phyloP scores from a whole-genome alignment of 805 yeast genomes.

The Ogataea saltuana region DNA sequence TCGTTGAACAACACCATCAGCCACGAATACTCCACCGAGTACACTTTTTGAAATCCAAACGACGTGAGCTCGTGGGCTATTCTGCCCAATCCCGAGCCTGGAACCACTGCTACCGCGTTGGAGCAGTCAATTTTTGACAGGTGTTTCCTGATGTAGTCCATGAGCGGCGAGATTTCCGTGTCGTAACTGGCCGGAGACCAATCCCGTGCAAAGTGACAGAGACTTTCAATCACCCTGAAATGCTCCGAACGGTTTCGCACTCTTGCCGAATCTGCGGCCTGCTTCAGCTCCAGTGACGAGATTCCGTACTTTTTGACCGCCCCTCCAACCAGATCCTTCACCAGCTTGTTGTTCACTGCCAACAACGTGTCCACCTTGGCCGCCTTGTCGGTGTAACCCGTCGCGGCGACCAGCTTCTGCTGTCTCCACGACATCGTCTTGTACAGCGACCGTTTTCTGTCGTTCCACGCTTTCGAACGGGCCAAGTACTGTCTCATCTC shows the following conservation, averaged over 20 bases:
- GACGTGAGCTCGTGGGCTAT: slow-evolving; percentile 63
- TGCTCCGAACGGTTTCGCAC: slow-evolving; percentile 27
- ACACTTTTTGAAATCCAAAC: slow-evolving; percentile 45
- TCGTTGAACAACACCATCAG: slow-evolving; percentile 72
- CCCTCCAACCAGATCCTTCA: slow-evolving; percentile 45
- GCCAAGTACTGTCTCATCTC: slow-evolving; percentile 47
- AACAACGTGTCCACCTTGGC: slow-evolving; percentile 49
- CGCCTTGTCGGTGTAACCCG: slow-evolving; percentile 58
- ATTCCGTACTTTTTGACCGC: slow-evolving; percentile 41
- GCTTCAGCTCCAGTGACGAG: slow-evolving; percentile 45
- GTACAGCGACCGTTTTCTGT: slow-evolving; percentile 43
- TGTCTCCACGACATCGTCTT: slow-evolving; percentile 55
- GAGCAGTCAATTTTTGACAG: slow-evolving; percentile 32
- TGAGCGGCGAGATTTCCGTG: slow-evolving; percentile 53
- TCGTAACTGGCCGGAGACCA: slow-evolving; percentile 54
- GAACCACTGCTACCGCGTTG: slow-evolving; percentile 61
- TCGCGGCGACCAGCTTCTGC: slow-evolving; percentile 50
- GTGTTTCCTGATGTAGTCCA: slow-evolving; percentile 50
- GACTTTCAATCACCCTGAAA: slow-evolving; percentile 59
- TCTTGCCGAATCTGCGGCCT: slow-evolving; percentile 27
- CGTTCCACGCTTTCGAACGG: slow-evolving; percentile 45
- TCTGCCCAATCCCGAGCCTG: slow-evolving; percentile 88
- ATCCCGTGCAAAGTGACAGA: slow-evolving; percentile 79
- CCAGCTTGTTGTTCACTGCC: slow-evolving; percentile 46
- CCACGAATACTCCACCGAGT: slow-evolving; percentile 74